Percentiles rank a stretch among this genome's conserved stretches.
These are phyloP conservation scores for Combretum micranthum DNA, from an alignment of 345 rosid genomes.

Conservation along the genomic window DNA sequence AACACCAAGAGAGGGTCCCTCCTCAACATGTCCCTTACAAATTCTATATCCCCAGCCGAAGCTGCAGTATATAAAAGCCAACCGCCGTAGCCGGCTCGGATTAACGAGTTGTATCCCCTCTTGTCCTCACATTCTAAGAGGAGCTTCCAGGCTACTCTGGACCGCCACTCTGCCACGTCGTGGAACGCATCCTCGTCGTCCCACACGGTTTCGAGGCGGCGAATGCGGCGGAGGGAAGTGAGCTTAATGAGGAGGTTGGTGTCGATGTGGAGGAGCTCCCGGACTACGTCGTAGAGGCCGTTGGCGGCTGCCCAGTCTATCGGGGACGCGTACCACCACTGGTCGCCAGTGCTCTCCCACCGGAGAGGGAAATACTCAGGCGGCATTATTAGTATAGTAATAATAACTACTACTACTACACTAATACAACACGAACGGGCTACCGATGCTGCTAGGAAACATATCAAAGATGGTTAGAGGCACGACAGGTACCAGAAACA, in stretches of 20 bases:
- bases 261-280: slow-evolving; percentile 83
- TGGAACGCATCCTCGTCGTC: slow-evolving; percentile 61
- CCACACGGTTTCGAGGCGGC: slow-evolving; percentile 97
- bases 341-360: slow-evolving; percentile 99
- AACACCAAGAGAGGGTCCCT: slow-evolving; percentile 85
- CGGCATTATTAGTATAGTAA: slow-evolving; percentile 32
- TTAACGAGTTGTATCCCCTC: slow-evolving; percentile 50
- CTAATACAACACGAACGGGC: no score
- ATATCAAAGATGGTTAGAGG: no score
- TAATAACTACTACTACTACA: no score
- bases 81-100: slow-evolving; percentile 93
- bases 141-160: slow-evolving; percentile 58
- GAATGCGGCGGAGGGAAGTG: slow-evolving; percentile 91
- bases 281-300: slow-evolving; percentile 76
- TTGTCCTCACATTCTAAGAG: slow-evolving; percentile 49
- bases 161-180: slow-evolving; percentile 65
- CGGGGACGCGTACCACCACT: slow-evolving; percentile 98
- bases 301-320: slow-evolving; percentile 97
- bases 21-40: slow-evolving; percentile 54
- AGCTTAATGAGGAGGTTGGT: slow-evolving; percentile 91
- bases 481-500: no score
- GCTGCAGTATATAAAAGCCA: slow-evolving; percentile 96
- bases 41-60: slow-evolving; percentile 75
- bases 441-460: no score
- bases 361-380: slow-evolving; percentile 83